Base-by-base conservation (phyloP, 805 yeast genomes). In the Lachancea mirantina region DNA sequence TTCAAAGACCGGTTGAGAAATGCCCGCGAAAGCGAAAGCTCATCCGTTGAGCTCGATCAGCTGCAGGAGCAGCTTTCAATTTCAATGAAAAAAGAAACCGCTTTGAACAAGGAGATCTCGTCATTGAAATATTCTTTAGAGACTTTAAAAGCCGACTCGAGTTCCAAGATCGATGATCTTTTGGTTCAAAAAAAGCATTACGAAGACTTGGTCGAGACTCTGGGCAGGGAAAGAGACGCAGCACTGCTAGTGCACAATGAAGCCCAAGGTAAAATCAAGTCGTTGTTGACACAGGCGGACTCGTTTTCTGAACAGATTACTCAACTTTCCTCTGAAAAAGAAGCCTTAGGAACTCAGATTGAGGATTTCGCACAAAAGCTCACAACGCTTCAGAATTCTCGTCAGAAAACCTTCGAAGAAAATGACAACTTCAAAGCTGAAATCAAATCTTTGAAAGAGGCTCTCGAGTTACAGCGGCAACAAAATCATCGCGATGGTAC, bases 51-150 rank as follows among this genome's bases (percentile, higher is more conserved):
- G 45, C 60, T 80, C 30, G 67, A 70, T 32, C 60, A 63, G 30
- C 50, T 82, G 37, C 73, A 70, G 41, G 64, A 64, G 21, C 76
- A 76, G 28, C 50, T 84, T 23, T 64, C 68, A 22, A 61, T 64
- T 34, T 68, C 73, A 41, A 62, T 76, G 59, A 76, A 76, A 44
- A 67, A 65, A 23, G 94, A 84, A 52, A 76, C 84, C 1, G 74
- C 70, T 19, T 53, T 80, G 34, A 72, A 77, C 38, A 80, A 77
- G 43, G 77, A 74, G 30, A 66, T 79, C 42, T 78, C 82, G 32
- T 72, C 72, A 23, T 57, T 79, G 17, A 72, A 68, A 26, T 68
- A 76, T 41, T 79, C 77, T 39, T 57, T 75, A 27, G 84, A 77
- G 39, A 70, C 72, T 6, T 52, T 72, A n/a, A 57, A 65, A 21